Evolutionary conservation across 495 filamentous ascomycete genomes (phyloP), one percentile per base, ranked within the genome.

Genomic region (Tetracladium marchalianum): DNA sequence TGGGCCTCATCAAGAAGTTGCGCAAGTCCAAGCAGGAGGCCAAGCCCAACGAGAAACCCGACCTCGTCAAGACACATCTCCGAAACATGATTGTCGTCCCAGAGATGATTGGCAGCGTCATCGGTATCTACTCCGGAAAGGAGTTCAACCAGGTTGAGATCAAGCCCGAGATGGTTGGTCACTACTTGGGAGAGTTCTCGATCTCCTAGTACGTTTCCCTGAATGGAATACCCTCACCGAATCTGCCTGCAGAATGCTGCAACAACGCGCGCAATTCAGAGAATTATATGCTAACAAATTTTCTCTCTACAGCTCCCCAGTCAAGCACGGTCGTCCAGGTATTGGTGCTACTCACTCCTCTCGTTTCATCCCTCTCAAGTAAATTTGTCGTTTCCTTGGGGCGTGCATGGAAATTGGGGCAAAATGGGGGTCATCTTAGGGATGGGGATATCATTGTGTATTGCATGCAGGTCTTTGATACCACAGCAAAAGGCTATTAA

Each of bases 141-240:
- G 93, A 96, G 74, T 98, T 97, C 83, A 98, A 98, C 80, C 89
- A 94, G 78, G 88, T 98, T 58, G 92, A 98, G 70, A 92, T 98
- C 74, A 95, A 94, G 81, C 92, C 92, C 50, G 92, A 98, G 81
- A 98, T 98, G 92, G 92, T 98, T 72, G 92, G 92, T 64, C 89
- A 95, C 78, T 98, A 98, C 80, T 78, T 98, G 49, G 92, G 76
- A 65, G 92, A 98, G 75, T 98, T 98, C 78, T 94, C 87, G 52
- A 98, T 98, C 73, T 87, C 87, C 72, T 98, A 98, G 89, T 95
- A 84, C 61, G 89, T 88, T 50, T 40, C 37, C 32, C 38, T 17
- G 31, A 19, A 34, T 31, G 33, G 35, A 12, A 10, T 31, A 31
- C 16, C 3, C 8, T n/a, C n/a, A n/a, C n/a, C n/a, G n/a, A n/a